Evolutionary conservation across 306 rosid species (phyloP).

Genomic region (Dalbergia oliveri): DNA sequence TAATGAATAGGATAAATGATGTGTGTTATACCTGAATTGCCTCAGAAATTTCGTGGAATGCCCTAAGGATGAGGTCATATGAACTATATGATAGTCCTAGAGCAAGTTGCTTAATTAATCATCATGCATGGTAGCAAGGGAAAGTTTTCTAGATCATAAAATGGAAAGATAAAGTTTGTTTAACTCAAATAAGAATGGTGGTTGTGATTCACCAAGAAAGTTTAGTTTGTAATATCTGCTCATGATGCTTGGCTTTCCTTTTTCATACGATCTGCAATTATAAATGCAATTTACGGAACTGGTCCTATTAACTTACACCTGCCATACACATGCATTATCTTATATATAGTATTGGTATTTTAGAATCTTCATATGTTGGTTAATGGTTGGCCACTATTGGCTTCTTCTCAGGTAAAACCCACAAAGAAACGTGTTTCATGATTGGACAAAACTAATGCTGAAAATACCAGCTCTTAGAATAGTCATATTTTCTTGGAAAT

Average conservation of each 20-base stretch:
- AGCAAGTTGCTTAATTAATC: not conserved
- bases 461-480: not conserved
- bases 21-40: conserved; percentile 30
- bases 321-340: conserved; percentile 37
- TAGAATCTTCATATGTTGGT: conserved; percentile 19
- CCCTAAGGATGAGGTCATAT: conserved; percentile 34
- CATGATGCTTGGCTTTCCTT: conserved; percentile 20
- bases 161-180: conserved; percentile 14
- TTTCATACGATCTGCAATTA: not conserved
- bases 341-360: conserved; percentile 9
- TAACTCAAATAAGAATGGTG: conserved; percentile 32
- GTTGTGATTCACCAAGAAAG: conserved; percentile 24
- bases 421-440: conserved; percentile 25
- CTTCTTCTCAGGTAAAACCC: conserved; percentile 29
- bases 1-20: conserved; percentile 19
- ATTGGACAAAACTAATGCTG: conserved; percentile 6
- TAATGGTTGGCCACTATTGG: conserved; percentile 1
- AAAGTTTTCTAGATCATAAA: conserved; percentile 20
- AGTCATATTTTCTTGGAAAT: conserved; percentile 35
- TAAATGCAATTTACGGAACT: conserved; percentile 8
- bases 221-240: not conserved
- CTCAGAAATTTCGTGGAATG: not conserved
- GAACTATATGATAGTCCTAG: conserved; percentile 9
- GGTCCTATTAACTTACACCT: conserved; percentile 20
- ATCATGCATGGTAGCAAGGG: conserved; percentile 31